phyloP scores from a whole-genome alignment of 768 basidiomycete genomes.

The Lentinula lateritia region DNA sequence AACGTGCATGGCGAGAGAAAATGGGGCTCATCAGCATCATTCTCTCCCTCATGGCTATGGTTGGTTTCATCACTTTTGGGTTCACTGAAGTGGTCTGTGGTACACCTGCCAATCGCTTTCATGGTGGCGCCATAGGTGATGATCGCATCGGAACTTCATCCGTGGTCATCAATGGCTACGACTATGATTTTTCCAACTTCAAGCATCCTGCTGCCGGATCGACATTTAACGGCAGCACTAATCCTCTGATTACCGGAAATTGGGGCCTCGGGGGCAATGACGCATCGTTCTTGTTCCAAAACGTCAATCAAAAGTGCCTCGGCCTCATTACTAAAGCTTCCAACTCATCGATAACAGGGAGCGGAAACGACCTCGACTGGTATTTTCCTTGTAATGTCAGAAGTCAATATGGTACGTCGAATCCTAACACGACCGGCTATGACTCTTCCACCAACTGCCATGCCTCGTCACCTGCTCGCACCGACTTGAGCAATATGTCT shows the following conservation, averaged over 20 bases:
- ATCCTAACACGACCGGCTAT: constrained; percentile 68
- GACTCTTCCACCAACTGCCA: constrained; percentile 70
- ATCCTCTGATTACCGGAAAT: constrained; percentile 73
- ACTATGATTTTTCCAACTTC: constrained; percentile 88
- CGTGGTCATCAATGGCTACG: constrained; percentile 91
- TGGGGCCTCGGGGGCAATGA: constrained; percentile 86
- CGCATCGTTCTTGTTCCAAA: constrained; percentile 93
- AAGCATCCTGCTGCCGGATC: constrained; percentile 67
- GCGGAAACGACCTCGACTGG: constrained; percentile 69
- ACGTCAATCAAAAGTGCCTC: constrained; percentile 77
- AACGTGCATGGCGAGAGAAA: constrained; percentile 98
- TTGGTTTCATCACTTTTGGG: constrained; percentile 98
- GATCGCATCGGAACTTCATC: constrained; percentile 69
- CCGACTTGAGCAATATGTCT: constrained; percentile 39
- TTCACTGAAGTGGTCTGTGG: constrained; percentile 95
- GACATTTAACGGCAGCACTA: constrained; percentile 72
- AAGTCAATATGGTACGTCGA: constrained; percentile 59
- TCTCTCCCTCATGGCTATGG: constrained; percentile 77
- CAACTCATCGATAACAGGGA: constrained; percentile 66
- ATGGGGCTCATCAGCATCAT: constrained; percentile 88
- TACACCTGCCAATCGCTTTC: constrained; percentile 76
- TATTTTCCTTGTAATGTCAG: constrained; percentile 97
- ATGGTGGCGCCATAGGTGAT: constrained; percentile 69
- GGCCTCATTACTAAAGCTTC: constrained; percentile 68
- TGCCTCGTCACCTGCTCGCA: constrained; percentile 45